Conservation (phyloP, 2,329 filamentous ascomycete species). For the Cladophialophora carrionii region DNA sequence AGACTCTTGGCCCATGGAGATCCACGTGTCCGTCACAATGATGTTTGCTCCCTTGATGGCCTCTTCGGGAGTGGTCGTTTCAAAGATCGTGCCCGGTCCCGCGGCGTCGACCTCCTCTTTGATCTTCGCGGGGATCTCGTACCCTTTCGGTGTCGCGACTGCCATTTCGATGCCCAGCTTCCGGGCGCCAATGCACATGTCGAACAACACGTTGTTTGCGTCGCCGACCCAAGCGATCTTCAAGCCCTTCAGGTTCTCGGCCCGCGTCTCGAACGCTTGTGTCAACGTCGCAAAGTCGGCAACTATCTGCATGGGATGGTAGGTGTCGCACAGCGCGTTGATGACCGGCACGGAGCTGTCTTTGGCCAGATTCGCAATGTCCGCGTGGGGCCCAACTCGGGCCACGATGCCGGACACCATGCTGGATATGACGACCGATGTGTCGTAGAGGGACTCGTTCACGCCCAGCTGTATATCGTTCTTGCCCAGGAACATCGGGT, state of each 20-base stretch:
- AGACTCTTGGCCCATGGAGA: conserved; percentile 95
- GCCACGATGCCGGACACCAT: conserved; percentile 85
- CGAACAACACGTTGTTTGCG: conserved; percentile 95
- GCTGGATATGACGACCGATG: conserved; percentile 87
- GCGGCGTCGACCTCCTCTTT: conserved; percentile 70
- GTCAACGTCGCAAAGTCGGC: conserved; percentile 91
- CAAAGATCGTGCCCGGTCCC: conserved; percentile 64
- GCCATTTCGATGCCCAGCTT: conserved; percentile 86
- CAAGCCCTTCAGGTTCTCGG: conserved; percentile 70
- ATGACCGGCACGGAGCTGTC: conserved; percentile 79
- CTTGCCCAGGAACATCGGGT: conserved; percentile 95
- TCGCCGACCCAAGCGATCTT: conserved; percentile 97
- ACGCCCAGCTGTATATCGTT: conserved; percentile 94
- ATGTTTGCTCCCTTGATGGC: conserved; percentile 84
- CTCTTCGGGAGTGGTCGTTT: conserved; percentile 81
- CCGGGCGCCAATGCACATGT: conserved; percentile 82
- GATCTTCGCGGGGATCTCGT: conserved; percentile 78
- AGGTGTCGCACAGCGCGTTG: conserved; percentile 85
- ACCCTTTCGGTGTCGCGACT: conserved; percentile 83
- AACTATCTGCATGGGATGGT: conserved; percentile 91
- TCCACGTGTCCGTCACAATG: conserved; percentile 95
- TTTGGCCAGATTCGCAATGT: conserved; percentile 70
- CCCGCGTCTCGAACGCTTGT: conserved; percentile 67
- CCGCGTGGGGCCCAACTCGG: conserved; percentile 75
- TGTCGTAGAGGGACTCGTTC: conserved; percentile 95